A percentile compares a stretch with the other conserved stretches of the same genome.
These are phyloP conservation scores for Pigoraptor vietnamica DNA, from an alignment of 78 protist species.

Conservation along the genomic window DNA sequence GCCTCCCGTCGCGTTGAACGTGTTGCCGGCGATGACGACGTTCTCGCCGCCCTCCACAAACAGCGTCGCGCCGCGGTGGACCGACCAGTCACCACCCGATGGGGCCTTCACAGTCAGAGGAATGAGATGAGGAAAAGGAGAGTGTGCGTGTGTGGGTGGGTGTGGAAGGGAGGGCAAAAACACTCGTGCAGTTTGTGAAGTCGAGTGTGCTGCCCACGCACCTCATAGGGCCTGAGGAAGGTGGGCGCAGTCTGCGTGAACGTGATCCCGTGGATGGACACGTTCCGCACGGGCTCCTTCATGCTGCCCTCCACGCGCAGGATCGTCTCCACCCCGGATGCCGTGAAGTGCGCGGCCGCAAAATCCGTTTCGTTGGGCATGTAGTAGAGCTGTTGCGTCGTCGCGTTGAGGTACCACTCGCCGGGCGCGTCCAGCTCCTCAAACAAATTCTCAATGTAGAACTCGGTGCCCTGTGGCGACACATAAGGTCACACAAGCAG, in stretches of 20 bases:
- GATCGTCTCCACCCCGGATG: background rate
- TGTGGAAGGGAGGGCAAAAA: background rate
- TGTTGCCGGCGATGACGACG: background rate
- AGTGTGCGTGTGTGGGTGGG: background rate
- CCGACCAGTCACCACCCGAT: constrained; percentile 49
- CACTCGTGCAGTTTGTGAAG: background rate
- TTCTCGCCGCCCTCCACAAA: constrained; percentile 11
- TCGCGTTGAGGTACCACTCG: constrained; percentile 26
- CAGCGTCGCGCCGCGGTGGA: constrained; percentile 26
- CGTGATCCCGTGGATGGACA: background rate
- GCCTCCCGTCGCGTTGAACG: constrained; percentile 12
- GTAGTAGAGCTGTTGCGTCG: background rate
- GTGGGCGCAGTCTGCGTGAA: constrained; percentile 7
- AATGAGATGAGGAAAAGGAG: no score
- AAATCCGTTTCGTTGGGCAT: background rate
- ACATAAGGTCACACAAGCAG: background rate
- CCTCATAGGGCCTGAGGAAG: constrained; percentile 15
- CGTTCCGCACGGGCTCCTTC: constrained; percentile 5
- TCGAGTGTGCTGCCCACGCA: no score
- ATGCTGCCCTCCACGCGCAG: background rate
- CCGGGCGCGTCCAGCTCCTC: constrained; percentile 41
- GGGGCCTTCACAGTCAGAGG: constrained; percentile 15
- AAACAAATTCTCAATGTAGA: constrained; percentile 26
- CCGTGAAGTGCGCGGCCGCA: background rate
- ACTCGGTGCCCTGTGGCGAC: background rate